A percentile compares a stretch with the other conserved stretches of the same genome.
phyloP scores from a whole-genome alignment of 345 rosid species.

The Salix suchowensis region DNA sequence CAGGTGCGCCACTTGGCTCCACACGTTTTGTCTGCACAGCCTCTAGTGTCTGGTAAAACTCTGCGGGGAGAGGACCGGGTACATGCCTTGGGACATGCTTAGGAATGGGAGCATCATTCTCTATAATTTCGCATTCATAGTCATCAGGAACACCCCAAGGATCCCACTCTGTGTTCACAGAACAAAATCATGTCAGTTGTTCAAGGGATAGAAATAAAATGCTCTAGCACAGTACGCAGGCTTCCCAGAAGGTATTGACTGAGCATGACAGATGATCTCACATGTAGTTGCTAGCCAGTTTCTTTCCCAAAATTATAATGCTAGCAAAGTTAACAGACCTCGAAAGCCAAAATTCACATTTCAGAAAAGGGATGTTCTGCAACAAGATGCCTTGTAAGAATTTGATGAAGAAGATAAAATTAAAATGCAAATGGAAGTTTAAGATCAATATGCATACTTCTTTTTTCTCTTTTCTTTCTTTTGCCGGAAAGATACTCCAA shows the following conservation, averaged over 20 bases:
- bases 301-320: background rate
- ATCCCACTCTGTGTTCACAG: slow-evolving; percentile 68
- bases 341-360: background rate
- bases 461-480: background rate
- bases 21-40: slow-evolving; percentile 30
- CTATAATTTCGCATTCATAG: slow-evolving; percentile 83
- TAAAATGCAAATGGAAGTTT: background rate
- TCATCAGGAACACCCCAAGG: slow-evolving; percentile 99
- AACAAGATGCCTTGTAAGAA: background rate
- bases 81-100: slow-evolving; percentile 92
- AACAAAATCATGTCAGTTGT: background rate
- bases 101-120: slow-evolving; percentile 84
- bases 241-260: background rate
- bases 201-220: too few relatives aligned
- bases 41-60: slow-evolving; percentile 76
- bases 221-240: background rate
- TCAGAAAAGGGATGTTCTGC: background rate
- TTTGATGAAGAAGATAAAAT: background rate
- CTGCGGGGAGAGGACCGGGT: slow-evolving; percentile 91
- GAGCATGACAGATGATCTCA: background rate
- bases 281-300: background rate
- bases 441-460: background rate
- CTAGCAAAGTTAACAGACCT: background rate
- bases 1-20: slow-evolving; percentile 34
- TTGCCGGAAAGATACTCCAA: background rate